phyloP scores from a whole-genome alignment of 106 monocot species.

The Dioscorea dumetorum region DNA sequence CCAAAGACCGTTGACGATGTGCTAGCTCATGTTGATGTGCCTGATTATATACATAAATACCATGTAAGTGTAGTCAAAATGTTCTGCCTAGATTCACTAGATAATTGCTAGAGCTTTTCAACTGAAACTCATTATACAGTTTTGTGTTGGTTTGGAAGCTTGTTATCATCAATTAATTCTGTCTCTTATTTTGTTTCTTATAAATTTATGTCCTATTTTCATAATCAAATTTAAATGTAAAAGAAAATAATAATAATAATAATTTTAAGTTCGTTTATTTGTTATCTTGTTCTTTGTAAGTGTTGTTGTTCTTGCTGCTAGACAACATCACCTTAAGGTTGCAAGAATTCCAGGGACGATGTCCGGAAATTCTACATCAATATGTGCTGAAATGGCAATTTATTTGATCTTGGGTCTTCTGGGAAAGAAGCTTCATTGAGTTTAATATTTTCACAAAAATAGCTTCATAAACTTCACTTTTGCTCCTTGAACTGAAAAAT shows the following conservation, averaged over 20 bases:
- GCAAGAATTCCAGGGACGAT: slow-evolving; percentile 77
- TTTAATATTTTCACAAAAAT: background rate
- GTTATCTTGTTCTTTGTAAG: slow-evolving; percentile 24
- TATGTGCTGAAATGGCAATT: slow-evolving; percentile 96
- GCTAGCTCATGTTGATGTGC: slow-evolving; percentile 59
- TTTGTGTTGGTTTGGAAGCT: slow-evolving; percentile 83
- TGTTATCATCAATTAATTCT: too few relatives aligned
- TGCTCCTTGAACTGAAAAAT: too few relatives aligned
- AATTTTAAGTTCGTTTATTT: background rate
- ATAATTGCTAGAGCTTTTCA: slow-evolving; percentile 62
- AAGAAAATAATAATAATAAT: too few relatives aligned
- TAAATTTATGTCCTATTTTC: too few relatives aligned
- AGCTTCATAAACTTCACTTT: background rate
- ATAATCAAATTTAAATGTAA: too few relatives aligned
- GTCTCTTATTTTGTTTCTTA: too few relatives aligned
- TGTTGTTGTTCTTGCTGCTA: slow-evolving; percentile 83
- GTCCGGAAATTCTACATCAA: slow-evolving; percentile 74
- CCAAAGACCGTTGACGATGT: too few relatives aligned
- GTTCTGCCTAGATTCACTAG: slow-evolving; percentile 35
- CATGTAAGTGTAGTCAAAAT: slow-evolving; percentile 74
- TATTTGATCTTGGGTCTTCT: slow-evolving; percentile 93
- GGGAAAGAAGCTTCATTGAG: slow-evolving; percentile 59
- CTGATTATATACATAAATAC: slow-evolving; percentile 60
- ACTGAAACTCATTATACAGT: slow-evolving; percentile 95
- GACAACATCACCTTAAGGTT: slow-evolving; percentile 75